Base-by-base conservation (phyloP, 306 rosid genomes). In the Lithocarpus polystachyus region DNA sequence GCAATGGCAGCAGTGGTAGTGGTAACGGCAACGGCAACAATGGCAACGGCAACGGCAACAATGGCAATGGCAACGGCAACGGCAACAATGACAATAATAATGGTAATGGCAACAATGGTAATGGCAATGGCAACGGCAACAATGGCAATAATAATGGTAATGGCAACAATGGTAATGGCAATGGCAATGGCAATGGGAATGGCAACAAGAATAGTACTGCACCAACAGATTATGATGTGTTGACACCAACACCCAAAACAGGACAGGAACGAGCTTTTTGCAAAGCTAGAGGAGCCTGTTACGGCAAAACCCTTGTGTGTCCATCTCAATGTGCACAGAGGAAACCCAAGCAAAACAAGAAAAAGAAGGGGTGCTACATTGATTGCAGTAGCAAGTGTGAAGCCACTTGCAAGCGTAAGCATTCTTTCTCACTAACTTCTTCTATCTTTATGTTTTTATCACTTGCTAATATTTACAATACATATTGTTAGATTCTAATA, bases 291-390 rank as follows among this genome's bases (percentile, higher is more conserved):
- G 86, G 80, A 2, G 5, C 79, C 0, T 90, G 97, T 73, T 57
- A 85, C 29, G 75, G 24, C 15, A 85, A 84, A 88, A 86, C 86
- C 31, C 88, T 90, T 6, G 59, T 61, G 1, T 89, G 97, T 77
- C 92, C 97, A 7, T 0, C 87, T 1, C 89, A 92, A 77, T 90
- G 93, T 82, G n/a, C 81, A 2, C 0, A 52, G 22, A 85, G 90
- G 73, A 93, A 90, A 86, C 97, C 96, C 8, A 90, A 90, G 94
- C 75, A 88, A 79, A 92, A 92, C 87, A 90, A 88, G 92, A 85
- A 84, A 57, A 28, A 71, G 17, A 93, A 90, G 82, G 97, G 89
- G 3, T 90, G 97, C 64, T 89, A 85, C 79, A 5, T 93, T 4
- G 82, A 93, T 60, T 88, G 96, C 69, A 82, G 88, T 79, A 90